Evolutionary conservation across 768 basidiomycete genomes (phyloP), one percentile per base, ranked within the genome.

Genomic region (Amanita jacksonii): DNA sequence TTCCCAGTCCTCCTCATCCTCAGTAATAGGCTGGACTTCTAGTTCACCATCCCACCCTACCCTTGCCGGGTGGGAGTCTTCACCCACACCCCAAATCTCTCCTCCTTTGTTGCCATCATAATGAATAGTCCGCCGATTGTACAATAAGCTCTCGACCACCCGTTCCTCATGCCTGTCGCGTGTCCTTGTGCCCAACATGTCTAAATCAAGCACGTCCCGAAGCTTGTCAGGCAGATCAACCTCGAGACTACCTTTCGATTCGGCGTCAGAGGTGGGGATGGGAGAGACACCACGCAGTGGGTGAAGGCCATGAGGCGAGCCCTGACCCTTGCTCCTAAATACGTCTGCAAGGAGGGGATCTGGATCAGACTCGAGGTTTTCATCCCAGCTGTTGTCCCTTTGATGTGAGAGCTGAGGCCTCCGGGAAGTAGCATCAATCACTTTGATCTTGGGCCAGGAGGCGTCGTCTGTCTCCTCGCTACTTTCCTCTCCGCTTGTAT

Each of bases 61-160:
- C 36, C 28, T 28, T 16, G 46, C 34, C 19, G 27, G n/a, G 16
- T 24, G 19, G 25, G 70, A 66, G 39, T 66, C 65, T 58, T 88
- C 85, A 18, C 85, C 85, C 32, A 76, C 76, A 52, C 75, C 79
- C 85, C 85, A 87, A 46, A 87, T 76, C 45, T 81, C 75, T 2
- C 81, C 84, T 13, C 83, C 83, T 57, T 69, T 80, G 40, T 55
- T 62, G 10, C 77, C 66, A 48, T 86, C 74, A 56, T 84, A 84
- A 54, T 74, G 70, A 32, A 59, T 63, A 50, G 65, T 63, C 45
- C 76, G 69, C 45, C 62, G 59, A 24, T 84, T 80, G 54, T 79
- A 77, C 28, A 88, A 52, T 37, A 89, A 60, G 15, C 69, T 66
- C 47, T 75, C 70, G 30, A 79, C 77, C 18, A 87, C 57, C 53